Base-by-base conservation (phyloP, 164 flowering plant genomes). In the Taxillus chinensis region DNA sequence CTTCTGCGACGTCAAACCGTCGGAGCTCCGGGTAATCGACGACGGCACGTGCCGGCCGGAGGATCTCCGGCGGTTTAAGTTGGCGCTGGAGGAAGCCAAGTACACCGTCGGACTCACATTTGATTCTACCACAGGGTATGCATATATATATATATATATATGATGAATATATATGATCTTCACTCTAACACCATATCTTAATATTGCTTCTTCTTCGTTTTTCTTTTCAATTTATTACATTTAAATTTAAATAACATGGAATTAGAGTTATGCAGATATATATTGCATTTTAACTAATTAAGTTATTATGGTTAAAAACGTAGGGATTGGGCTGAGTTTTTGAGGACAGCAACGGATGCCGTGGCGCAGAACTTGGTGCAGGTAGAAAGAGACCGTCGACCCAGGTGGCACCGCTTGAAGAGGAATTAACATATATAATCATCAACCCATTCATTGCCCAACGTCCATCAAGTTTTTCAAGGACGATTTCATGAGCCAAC, bases 31-130 rank as follows among this genome's bases (percentile, higher is more conserved):
- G 6, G 81, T 75, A 15, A 45, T 4, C 62, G 70, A 71, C 12
- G 39, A 63, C 48, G 72, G 73, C n/a, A 61, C 10, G 3, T 78
- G 72, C 39, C 48, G 82, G 0, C n/a, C 15, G 0, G 13, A 62
- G 3, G 81, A 84, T 52, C 45, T 83, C 7, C 39, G 64, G 45
- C 69, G 75, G 69, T 84, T 78, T 57, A 63, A 42, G 0, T 37
- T 55, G 64, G 93, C 93, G 39, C 79, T 86, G 17, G 75, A 83
- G 17, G 84, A 81, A 62, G 89, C 86, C 3, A 80, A 70, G 46
- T 59, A 68, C 60, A 84, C 82, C 7, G 93, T 83, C 6, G 93
- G 90, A 38, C 57, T 87, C 3, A 72, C 86, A 2, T 87, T 87
- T 65, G 80, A 86, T 51, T 64, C 89, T 0, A 14, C 12, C 2